A percentile compares a stretch with the other conserved stretches of the same genome.
Evolutionary conservation across 2,329 filamentous ascomycete species (phyloP).

Genomic region (Stemphylium lycopersici): DNA sequence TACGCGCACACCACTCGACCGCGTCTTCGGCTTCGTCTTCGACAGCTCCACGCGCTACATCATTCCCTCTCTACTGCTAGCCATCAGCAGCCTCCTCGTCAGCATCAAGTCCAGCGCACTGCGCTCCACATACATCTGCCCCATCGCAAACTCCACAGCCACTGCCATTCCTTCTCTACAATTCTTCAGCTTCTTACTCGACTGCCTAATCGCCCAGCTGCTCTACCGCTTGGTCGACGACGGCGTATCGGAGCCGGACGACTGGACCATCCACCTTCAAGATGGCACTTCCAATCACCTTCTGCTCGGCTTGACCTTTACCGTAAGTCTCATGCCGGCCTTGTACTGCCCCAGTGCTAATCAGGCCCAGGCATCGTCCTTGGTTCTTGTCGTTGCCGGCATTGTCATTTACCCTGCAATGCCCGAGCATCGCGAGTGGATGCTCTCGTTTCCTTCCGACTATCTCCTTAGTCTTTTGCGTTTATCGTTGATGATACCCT

Average conservation of each 20-base stretch:
- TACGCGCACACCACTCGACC: slow-evolving; percentile 31
- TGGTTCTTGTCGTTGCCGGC: slow-evolving; percentile 38
- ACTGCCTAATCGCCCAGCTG: slow-evolving; percentile 33
- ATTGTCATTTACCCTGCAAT: slow-evolving; percentile 37
- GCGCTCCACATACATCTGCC: slow-evolving; percentile 44
- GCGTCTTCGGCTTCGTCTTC: slow-evolving; percentile 34
- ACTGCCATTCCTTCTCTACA: slow-evolving; percentile 39
- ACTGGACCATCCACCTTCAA: slow-evolving; percentile 31
- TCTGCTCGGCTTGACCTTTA: slow-evolving; percentile 38
- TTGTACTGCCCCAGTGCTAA: slow-evolving; percentile 17
- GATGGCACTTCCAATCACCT: slow-evolving; percentile 37
- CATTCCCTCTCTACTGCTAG: slow-evolving; percentile 37
- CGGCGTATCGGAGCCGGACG: slow-evolving; percentile 28
- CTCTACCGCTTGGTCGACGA: slow-evolving; percentile 39
- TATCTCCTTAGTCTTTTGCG: slow-evolving; percentile 43
- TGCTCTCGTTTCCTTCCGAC: slow-evolving; percentile 40
- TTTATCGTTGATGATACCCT: slow-evolving; percentile 48
- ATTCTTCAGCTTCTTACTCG: slow-evolving; percentile 37
- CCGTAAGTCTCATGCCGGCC: slow-evolving; percentile 21
- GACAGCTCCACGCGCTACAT: slow-evolving; percentile 42
- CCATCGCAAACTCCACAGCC: slow-evolving; percentile 31
- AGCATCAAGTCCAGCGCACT: slow-evolving; percentile 36
- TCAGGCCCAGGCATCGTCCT: slow-evolving; percentile 33
- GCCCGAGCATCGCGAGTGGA: slow-evolving; percentile 46
- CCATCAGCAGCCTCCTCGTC: slow-evolving; percentile 40